Evolutionary conservation across 306 rosid species (phyloP).

Genomic region (cucumber (Cucumis sativus)): Cucumber_9930_V3 NC_026658.2:19502001-19502500

Average conservation of each 20-base stretch:
- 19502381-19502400: neutral
- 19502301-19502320: constrained; percentile 92
- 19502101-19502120: no score
- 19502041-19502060: no score
- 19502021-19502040: no score
- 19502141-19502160: no score
- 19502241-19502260: constrained; percentile 77
- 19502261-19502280: constrained; percentile 77
- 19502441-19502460: neutral
- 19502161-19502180: no score
- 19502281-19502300: constrained; percentile 84
- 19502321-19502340: constrained; percentile 5
- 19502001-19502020: no score
- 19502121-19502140: no score
- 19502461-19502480: neutral
- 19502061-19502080: no score
- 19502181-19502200: no score
- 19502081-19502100: no score
- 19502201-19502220: neutral
- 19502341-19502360: neutral
- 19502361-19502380: neutral
- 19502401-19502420: neutral
- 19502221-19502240: neutral
- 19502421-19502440: neutral
- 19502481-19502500: neutral